Conservation (phyloP, 805 yeast genomes). For the Sugiyamaella lignohabitans region DNA sequence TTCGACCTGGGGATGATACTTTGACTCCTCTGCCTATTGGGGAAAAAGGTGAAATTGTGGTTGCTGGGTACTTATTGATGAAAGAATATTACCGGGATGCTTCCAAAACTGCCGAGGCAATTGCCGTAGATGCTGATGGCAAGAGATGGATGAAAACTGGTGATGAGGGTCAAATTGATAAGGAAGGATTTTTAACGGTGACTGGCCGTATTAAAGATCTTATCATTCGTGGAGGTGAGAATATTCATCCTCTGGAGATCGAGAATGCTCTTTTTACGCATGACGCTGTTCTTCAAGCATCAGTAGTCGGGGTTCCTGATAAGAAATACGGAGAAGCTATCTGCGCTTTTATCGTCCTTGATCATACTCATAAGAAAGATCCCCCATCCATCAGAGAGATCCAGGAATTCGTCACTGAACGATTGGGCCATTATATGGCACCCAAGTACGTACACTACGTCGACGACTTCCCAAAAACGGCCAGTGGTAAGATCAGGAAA, state of each 20-base stretch:
- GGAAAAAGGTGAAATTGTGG: constrained; percentile 25
- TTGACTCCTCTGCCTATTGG: constrained; percentile 24
- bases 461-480: constrained; percentile 29
- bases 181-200: constrained; percentile 25
- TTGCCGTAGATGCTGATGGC: constrained; percentile 22
- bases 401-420: constrained; percentile 18
- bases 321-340: constrained; percentile 28
- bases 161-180: constrained; percentile 28
- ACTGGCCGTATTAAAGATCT: constrained; percentile 31
- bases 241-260: constrained; percentile 29
- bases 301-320: constrained; percentile 29
- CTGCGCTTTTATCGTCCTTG: constrained; percentile 24
- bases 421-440: constrained; percentile 27
- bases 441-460: constrained; percentile 25
- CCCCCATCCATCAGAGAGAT: constrained; percentile 17
- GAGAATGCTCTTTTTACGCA: constrained; percentile 27
- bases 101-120: constrained; percentile 23
- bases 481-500: constrained; percentile 29
- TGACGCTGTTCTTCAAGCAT: constrained; percentile 24
- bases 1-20: constrained; percentile 15
- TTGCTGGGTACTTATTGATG: constrained; percentile 27
- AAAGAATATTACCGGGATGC: constrained; percentile 24
- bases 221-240: constrained; percentile 31
- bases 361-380: constrained; percentile 10
- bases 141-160: constrained; percentile 29